Evolutionary conservation across 2,329 filamentous ascomycete genomes (phyloP), one percentile per base, ranked within the genome.

Genomic region (Fusarium odoratissimum): DNA sequence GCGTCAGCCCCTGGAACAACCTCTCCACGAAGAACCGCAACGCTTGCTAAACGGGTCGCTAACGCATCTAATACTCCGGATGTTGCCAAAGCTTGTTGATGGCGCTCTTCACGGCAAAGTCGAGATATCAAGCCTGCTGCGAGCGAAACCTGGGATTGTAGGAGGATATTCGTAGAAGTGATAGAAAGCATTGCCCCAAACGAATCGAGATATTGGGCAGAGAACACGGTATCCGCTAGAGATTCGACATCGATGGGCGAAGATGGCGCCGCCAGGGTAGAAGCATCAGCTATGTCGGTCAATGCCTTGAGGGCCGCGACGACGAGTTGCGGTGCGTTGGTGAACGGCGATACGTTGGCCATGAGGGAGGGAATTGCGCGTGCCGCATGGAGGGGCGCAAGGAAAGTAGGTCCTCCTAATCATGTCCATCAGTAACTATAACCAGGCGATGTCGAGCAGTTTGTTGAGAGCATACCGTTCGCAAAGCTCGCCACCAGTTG

Each of bases 401-500:
- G 88, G 81, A 96, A 97, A 21, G 91, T 85, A 48, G 94, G 90
- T 10, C 95, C 95, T 74, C 93, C 95, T 97, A 79, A 69, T 70
- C 38, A 35, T 60, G 19, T 51, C 54, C 49, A 65, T 78, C 59
- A 78, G 76, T 57, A 55, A 41, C 38, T 57, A 35, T 41, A 57
- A 58, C 33, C 44, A 41, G 31, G 25, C 19, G 41, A 67, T 49
- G n/a, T 12, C 41, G 37, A 51, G 35, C 38, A 38, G 16, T 46
- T 30, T n/a, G n/a, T 46, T 57, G 41, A 25, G 74, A 62, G 38
- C 86, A 77, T 86, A 95, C 95, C 95, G 83, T 93, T 91, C 64
- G 94, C 93, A 78, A 98, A 89, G 80, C 93, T 96, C 51, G 92
- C 91, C 40, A 97, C 84, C n/a, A 98, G 88, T 72, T 97, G 91